A percentile compares a stretch with the other conserved stretches of the same genome.
These are phyloP conservation scores for Selaginella moellendorffii DNA, from an alignment of 75 land plant genomes.

Conservation along the genomic window DNA sequence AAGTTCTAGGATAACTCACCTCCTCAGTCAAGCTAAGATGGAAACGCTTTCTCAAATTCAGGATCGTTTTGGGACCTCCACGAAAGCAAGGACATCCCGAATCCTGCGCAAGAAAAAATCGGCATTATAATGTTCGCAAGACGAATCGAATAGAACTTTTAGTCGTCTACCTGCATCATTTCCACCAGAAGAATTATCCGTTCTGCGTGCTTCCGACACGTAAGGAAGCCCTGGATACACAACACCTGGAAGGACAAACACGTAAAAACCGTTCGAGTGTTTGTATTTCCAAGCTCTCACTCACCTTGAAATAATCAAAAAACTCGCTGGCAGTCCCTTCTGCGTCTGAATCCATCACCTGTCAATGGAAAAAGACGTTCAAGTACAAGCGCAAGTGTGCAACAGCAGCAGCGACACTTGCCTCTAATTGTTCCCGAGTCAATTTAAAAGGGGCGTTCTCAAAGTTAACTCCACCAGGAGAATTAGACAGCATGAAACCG, in stretches of 20 bases:
- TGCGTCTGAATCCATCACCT: constrained; percentile 99
- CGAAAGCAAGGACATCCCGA: constrained; percentile 98
- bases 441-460: constrained; percentile 99
- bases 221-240: constrained; percentile 97
- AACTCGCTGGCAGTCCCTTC: constrained; percentile 97
- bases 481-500: constrained; percentile 98
- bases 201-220: constrained; percentile 98
- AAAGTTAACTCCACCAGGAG: constrained; percentile 99
- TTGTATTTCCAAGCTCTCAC: no score
- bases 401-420: no score
- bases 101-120: constrained; percentile 44
- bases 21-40: constrained; percentile 94
- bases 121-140: no score
- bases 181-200: constrained; percentile 95
- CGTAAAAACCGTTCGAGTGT: neutral
- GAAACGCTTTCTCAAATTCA: constrained; percentile 85
- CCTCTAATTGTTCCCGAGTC: constrained; percentile 99
- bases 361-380: neutral
- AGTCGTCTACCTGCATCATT: constrained; percentile 79
- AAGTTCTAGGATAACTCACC: constrained; percentile 22
- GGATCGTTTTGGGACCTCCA: constrained; percentile 92
- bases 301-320: constrained; percentile 96
- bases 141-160: neutral
- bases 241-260: constrained; percentile 42
- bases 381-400: no score